Base-by-base conservation (phyloP, 2,329 filamentous ascomycete species). In the Aspergillus luchuensis region DNA sequence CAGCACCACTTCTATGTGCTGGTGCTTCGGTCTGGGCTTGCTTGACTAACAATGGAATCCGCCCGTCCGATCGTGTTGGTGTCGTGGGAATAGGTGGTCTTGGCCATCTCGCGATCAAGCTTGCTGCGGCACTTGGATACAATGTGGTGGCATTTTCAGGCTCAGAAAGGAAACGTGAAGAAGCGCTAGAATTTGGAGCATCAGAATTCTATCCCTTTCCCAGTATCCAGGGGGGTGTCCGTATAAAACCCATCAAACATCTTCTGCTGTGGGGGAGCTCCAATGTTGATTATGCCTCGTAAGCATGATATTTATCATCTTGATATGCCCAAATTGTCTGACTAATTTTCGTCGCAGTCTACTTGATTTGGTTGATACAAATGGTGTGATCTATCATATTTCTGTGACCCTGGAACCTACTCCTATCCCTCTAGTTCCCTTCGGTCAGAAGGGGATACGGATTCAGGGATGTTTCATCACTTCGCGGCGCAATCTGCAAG, bases 61-160 rank as follows among this genome's bases (percentile, higher is more conserved):
- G 86, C 1, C 85, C 88, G 0, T 89, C 88, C 3, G 89, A 89
- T 72, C 81, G 77, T 5, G 87, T 92, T 1, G 89, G 85, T 1
- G 84, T 92, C 56, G 79, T 90, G 7, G 89, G 89, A 5, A 78
- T 91, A 5, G 89, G 89, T 13, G 89, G 89, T 0, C 78, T 91
- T 0, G 89, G 89, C 0, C 89, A 92, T 67, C 86, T 91, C 62
- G 90, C 84, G 0, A 73, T 92, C 13, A 81, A 90, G 63, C 90
- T 84, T 71, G 86, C 89, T 0, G 85, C 84, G 64, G 89, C 89
- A 0, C 78, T 92, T 0, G 87, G 87, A 19, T 87, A 85, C 25
- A 84, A 90, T 45, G 71, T 71, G 19, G 71, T 70, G 8, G 67
- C 63, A 0, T 41, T 71, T 1, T 68, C 67, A 0, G 59, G 63